phyloP scores from a whole-genome alignment of 805 yeast genomes.

The Lachancea fermentati region DNA sequence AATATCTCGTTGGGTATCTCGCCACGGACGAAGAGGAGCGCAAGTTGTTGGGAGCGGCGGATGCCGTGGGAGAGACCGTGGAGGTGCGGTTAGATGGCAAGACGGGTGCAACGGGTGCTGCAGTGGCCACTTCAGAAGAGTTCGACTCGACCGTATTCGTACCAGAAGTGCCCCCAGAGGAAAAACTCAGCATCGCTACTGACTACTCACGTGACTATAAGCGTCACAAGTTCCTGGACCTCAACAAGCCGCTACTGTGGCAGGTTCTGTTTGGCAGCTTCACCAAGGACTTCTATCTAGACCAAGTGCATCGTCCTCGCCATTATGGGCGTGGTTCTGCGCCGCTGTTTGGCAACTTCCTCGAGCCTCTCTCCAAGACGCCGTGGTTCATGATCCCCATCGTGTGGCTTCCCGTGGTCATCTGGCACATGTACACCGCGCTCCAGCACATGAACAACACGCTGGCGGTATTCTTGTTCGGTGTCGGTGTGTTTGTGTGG shows the following conservation, averaged over 20 bases:
- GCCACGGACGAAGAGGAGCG: slow-evolving; percentile 77
- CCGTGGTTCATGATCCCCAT: slow-evolving; percentile 92
- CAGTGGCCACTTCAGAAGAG: slow-evolving; percentile 26
- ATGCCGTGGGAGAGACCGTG: slow-evolving; percentile 40
- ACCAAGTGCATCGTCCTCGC: slow-evolving; percentile 96
- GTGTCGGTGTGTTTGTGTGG: slow-evolving; percentile 86
- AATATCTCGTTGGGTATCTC: slow-evolving; percentile 70
- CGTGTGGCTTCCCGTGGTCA: slow-evolving; percentile 80
- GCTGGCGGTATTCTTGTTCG: slow-evolving; percentile 54
- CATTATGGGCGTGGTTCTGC: slow-evolving; percentile 98
- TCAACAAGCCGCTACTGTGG: slow-evolving; percentile 69
- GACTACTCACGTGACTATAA: slow-evolving; percentile 65
- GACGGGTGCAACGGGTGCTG: no score
- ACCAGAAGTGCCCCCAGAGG: slow-evolving; percentile 63
- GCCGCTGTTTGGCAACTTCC: slow-evolving; percentile 87
- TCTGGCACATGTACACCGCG: slow-evolving; percentile 57
- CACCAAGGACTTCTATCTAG: slow-evolving; percentile 84
- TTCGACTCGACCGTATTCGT: slow-evolving; percentile 51
- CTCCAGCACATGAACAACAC: slow-evolving; percentile 40
- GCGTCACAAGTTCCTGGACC: slow-evolving; percentile 81
- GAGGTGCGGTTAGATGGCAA: slow-evolving; percentile 52
- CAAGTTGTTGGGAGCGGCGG: slow-evolving; percentile 57
- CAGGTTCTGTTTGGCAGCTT: slow-evolving; percentile 77
- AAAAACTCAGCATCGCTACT: slow-evolving; percentile 68
- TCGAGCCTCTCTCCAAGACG: slow-evolving; percentile 86